phyloP scores from a whole-genome alignment of 192 early-diverging fungal genomes.

The Linnemannia schmuckeri region DNA sequence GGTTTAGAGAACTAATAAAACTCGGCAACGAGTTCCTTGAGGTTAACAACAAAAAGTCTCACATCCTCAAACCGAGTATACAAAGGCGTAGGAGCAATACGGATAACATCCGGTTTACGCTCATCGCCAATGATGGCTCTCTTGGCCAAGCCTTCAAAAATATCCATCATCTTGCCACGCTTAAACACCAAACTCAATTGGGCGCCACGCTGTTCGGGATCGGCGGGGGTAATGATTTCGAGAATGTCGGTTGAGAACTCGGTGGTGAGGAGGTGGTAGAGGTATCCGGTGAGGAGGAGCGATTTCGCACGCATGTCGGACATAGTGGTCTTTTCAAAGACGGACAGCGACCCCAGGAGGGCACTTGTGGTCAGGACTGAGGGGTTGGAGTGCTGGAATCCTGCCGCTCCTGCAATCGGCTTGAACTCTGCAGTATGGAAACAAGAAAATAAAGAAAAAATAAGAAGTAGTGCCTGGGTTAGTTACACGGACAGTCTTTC shows the following conservation, averaged over 20 bases:
- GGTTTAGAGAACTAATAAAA: conserved; percentile 26
- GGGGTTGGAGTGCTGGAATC: conserved; percentile 92
- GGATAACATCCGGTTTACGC: conserved; percentile 90
- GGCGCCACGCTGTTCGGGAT: conserved; percentile 82
- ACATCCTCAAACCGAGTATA: conserved; percentile 93
- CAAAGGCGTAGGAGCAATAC: conserved; percentile 90
- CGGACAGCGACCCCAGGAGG: conserved; percentile 83
- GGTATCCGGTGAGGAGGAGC: conserved; percentile 82
- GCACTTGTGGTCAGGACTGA: conserved; percentile 79
- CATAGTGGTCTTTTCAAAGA: conserved; percentile 84
- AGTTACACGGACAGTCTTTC: background rate
- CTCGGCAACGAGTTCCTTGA: conserved; percentile 65
- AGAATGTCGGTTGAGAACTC: conserved; percentile 45
- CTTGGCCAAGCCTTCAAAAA: conserved; percentile 72
- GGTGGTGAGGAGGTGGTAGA: conserved; percentile 78
- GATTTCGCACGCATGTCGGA: conserved; percentile 81
- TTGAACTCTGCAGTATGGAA: conserved; percentile 64
- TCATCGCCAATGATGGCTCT: conserved; percentile 89
- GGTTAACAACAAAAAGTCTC: conserved; percentile 69
- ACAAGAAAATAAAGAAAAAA: background rate
- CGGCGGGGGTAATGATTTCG: conserved; percentile 84
- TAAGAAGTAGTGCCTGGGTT: background rate
- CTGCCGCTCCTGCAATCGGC: conserved; percentile 84
- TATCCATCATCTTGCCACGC: conserved; percentile 65
- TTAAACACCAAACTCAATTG: conserved; percentile 85